Conservation (phyloP, 495 filamentous ascomycete species). For the Neurospora sp. region DNA sequence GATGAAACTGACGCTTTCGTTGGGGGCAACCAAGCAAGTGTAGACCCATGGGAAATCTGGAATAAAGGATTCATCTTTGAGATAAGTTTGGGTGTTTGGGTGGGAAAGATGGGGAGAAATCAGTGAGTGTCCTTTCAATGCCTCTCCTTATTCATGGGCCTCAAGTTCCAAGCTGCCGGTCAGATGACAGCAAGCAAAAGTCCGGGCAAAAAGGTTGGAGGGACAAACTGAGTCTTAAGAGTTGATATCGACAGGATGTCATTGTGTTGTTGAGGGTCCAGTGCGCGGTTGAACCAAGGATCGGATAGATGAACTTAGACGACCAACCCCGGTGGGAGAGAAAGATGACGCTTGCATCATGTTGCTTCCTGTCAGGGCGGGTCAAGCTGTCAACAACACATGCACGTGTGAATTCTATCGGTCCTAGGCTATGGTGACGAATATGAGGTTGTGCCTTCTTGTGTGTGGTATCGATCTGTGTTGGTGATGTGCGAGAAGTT, state of each 20-base stretch:
- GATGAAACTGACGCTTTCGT: not conserved
- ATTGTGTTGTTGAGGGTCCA: not conserved
- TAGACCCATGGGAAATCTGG: not conserved
- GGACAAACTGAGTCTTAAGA: not conserved
- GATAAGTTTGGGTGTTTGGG: not conserved
- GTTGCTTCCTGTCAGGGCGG: not conserved
- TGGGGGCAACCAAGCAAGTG: not conserved
- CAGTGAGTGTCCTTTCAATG: not conserved
- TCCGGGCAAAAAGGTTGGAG: not conserved
- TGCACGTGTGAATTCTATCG: not conserved
- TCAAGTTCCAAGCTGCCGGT: not conserved
- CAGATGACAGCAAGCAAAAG: not conserved
- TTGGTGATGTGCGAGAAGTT: not conserved
- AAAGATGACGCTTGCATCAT: no score
- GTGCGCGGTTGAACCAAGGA: not conserved
- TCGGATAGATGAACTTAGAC: not conserved
- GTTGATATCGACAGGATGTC: not conserved
- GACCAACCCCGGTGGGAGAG: not conserved
- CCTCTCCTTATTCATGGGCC: not conserved
- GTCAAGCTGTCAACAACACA: not conserved
- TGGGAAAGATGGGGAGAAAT: not conserved
- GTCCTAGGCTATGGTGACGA: not conserved
- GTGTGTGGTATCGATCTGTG: not conserved
- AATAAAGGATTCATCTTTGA: not conserved
- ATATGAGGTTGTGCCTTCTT: not conserved